These are phyloP conservation scores for Trifolium repens DNA, from an alignment of 306 rosid species.

Conservation along the genomic window DNA sequence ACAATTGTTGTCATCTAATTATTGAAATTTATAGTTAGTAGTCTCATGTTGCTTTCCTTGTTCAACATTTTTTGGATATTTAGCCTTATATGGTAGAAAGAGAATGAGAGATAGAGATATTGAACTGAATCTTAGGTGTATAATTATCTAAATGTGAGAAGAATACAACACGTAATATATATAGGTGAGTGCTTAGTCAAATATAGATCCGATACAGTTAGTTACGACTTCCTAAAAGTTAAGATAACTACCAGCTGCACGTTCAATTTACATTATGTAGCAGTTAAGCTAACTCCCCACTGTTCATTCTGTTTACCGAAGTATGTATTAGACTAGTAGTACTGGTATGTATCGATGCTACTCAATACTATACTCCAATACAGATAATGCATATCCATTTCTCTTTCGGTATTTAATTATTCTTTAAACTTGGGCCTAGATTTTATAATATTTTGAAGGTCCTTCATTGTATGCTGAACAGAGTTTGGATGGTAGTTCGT, in stretches of 20 bases:
- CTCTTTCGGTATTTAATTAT: background rate
- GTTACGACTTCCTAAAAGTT: slow-evolving; percentile 13
- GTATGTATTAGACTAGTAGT: background rate
- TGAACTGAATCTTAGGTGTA: slow-evolving; percentile 9
- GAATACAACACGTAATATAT: slow-evolving; percentile 4
- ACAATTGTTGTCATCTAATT: slow-evolving; percentile 23
- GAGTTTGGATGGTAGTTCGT: slow-evolving; percentile 24
- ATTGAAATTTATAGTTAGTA: slow-evolving; percentile 9
- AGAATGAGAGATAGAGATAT: slow-evolving; percentile 1
- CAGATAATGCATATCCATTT: slow-evolving; percentile 3
- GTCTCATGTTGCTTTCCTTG: slow-evolving; percentile 8
- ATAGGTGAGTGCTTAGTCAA: background rate
- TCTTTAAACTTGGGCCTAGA: slow-evolving; percentile 31
- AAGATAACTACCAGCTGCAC: slow-evolving; percentile 7
- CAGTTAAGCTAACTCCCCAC: slow-evolving; percentile 2
- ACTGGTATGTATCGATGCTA: background rate
- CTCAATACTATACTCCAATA: background rate
- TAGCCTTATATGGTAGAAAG: background rate
- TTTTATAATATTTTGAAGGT: slow-evolving; percentile 25
- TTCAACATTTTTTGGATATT: slow-evolving; percentile 31
- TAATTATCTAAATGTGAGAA: background rate
- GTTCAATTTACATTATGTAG: background rate
- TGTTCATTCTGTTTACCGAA: background rate
- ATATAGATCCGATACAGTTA: background rate
- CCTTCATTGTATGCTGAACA: slow-evolving; percentile 18